These are phyloP conservation scores for Goffeauzyma gilvescens DNA, from an alignment of 768 basidiomycete species.

Conservation along the genomic window DNA sequence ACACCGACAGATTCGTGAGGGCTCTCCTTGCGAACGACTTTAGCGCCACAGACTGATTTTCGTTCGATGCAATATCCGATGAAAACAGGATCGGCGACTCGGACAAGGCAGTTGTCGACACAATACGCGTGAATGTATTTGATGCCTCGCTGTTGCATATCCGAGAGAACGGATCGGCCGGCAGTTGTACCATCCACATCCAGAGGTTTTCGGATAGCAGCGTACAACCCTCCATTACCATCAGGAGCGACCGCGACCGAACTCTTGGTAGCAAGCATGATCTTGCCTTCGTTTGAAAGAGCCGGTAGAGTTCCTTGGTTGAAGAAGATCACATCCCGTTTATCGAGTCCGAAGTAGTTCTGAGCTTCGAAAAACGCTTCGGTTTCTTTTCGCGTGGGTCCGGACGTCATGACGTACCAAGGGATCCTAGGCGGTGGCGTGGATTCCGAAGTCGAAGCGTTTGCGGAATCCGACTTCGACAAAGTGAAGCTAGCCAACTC, in stretches of 20 bases:
- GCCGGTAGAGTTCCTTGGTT: slow-evolving; percentile 99
- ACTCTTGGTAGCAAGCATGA: slow-evolving; percentile 60
- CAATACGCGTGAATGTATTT: slow-evolving; percentile 86
- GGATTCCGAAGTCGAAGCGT: too few species aligned
- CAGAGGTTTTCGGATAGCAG: slow-evolving; percentile 66
- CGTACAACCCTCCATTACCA: slow-evolving; percentile 93
- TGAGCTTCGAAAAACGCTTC: slow-evolving; percentile 63
- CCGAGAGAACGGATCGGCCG: slow-evolving; percentile 58
- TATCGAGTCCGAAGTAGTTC: slow-evolving; percentile 59
- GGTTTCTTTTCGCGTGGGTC: slow-evolving; percentile 74
- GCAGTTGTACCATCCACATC: too few species aligned
- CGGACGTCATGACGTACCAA: slow-evolving; percentile 99
- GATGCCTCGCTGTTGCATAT: slow-evolving; percentile 55
- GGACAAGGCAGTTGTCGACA: slow-evolving; percentile 97
- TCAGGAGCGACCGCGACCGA: slow-evolving; percentile 87
- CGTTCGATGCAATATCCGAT: slow-evolving; percentile 81
- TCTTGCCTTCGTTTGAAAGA: slow-evolving; percentile 79
- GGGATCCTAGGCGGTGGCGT: slow-evolving; percentile 66
- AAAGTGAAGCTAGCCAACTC: slow-evolving; percentile 53
- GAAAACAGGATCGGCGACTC: slow-evolving; percentile 92
- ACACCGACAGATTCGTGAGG: slow-evolving; percentile 90
- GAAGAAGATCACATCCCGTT: slow-evolving; percentile 72
- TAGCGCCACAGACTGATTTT: slow-evolving; percentile 76
- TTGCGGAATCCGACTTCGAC: too few species aligned
- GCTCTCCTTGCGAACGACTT: slow-evolving; percentile 76